Conservation (phyloP, 768 basidiomycete species). For the Neoboletus brunneissimus region DNA sequence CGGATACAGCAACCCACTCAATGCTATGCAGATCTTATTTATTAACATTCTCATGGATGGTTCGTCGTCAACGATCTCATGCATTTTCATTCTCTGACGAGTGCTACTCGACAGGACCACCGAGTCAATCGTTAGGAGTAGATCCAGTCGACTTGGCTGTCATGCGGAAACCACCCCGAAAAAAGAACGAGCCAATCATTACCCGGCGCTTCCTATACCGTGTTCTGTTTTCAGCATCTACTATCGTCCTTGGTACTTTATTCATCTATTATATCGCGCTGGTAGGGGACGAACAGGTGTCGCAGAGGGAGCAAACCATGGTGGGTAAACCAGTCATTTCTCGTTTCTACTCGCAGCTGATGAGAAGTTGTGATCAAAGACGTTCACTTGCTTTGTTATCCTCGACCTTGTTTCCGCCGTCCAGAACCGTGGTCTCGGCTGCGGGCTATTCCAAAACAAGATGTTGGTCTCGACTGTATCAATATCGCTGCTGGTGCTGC, state of each 20-base stretch:
- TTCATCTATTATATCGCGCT: conserved; percentile 84
- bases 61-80: conserved; percentile 29
- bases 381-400: conserved; percentile 96
- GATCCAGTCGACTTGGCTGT: conserved; percentile 93
- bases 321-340: conserved; percentile 43
- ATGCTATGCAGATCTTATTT: conserved; percentile 99
- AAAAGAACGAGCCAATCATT: conserved; percentile 89
- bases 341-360: not conserved
- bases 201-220: conserved; percentile 67
- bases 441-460: conserved; percentile 77
- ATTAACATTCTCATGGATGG: conserved; percentile 99
- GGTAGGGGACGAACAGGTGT: conserved; percentile 72
- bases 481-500: conserved; percentile 79
- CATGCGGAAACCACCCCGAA: conserved; percentile 90
- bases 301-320: conserved; percentile 93
- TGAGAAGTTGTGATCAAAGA: conserved; percentile 46
- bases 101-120: conserved; percentile 59
- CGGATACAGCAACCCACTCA: conserved; percentile 86
- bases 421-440: conserved; percentile 90
- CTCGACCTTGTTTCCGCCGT: conserved; percentile 93
- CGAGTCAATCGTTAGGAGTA: conserved; percentile 93
- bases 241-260: conserved; percentile 86
- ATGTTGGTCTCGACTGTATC: conserved; percentile 90
- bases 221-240: conserved; percentile 89
- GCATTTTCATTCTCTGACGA: not conserved